Evolutionary conservation across 2,329 filamentous ascomycete species (phyloP).

Genomic region (Plenodomus lindquistii): DNA sequence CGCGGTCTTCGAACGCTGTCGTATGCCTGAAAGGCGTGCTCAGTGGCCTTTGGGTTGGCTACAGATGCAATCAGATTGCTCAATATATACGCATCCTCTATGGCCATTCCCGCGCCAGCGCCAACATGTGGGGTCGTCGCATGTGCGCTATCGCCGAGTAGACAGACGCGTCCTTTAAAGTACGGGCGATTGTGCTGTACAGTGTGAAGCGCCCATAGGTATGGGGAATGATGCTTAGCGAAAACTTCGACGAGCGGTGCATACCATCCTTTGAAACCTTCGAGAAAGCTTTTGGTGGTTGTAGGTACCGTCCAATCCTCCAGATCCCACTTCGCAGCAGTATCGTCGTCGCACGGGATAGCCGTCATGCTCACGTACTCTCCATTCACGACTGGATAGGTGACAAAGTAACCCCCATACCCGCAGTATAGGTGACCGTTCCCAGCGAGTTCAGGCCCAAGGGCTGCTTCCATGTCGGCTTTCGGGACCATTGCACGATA

Average conservation of each 20-base stretch:
- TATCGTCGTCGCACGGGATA: constrained; percentile 10
- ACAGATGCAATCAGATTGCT: constrained; percentile 37
- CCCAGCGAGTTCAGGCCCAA: constrained; percentile 54
- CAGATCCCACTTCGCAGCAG: constrained; percentile 9
- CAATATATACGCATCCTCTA: constrained; percentile 57
- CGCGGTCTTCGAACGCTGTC: constrained; percentile 43
- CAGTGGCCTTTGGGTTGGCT: constrained; percentile 16
- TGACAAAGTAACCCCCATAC: constrained; percentile 60
- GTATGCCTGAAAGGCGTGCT: constrained; percentile 42
- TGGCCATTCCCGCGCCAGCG: constrained; percentile 57
- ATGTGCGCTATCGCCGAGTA: constrained; percentile 61
- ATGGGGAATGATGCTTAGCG: constrained; percentile 18
- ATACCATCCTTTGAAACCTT: constrained; percentile 19
- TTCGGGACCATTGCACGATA: constrained; percentile 66
- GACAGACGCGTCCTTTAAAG: constrained; percentile 44
- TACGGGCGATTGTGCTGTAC: constrained; percentile 52
- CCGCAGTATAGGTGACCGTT: constrained; percentile 62
- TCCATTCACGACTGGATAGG: constrained; percentile 63
- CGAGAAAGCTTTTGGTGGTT: constrained; percentile 18
- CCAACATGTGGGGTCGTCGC: constrained; percentile 57
- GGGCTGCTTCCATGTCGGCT: constrained; percentile 49
- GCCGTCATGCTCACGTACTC: constrained; percentile 56
- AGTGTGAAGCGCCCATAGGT: constrained; percentile 60
- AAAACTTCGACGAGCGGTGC: constrained; percentile 18
- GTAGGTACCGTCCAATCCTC: constrained; percentile 23